phyloP scores from a whole-genome alignment of 108 stramenopile genomes.

The Pseudonitzschia delicatissima region DNA sequence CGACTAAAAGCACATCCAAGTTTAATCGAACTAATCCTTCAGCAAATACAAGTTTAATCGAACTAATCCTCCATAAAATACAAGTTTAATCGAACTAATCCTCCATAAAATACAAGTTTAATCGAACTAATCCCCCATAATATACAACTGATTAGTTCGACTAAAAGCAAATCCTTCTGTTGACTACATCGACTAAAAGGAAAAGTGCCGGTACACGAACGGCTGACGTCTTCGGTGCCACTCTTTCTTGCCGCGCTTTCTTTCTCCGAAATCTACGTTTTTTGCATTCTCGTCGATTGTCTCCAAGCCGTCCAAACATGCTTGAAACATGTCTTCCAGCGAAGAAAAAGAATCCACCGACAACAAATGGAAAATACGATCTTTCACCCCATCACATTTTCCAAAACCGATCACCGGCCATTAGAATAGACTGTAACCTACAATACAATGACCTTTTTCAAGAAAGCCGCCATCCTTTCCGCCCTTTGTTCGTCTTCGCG shows the following conservation, averaged over 20 bases:
- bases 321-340: neutral
- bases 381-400: neutral
- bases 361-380: neutral
- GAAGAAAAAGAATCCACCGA: neutral
- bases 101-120: too few species aligned
- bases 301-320: neutral
- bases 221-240: neutral
- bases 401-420: neutral
- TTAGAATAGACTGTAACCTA: neutral
- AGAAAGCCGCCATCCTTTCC: conserved; percentile 8
- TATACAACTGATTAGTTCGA: too few species aligned
- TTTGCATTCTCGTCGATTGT: neutral
- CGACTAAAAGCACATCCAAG: too few species aligned
- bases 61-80: too few species aligned
- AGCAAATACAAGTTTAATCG: too few species aligned
- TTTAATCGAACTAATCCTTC: too few species aligned
- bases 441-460: conserved; percentile 6
- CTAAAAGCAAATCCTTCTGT: too few species aligned
- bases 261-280: neutral
- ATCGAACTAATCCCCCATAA: too few species aligned
- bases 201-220: neutral
- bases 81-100: too few species aligned
- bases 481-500: conserved; percentile 1
- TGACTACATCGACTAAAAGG: too few species aligned
- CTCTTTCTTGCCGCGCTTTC: too few species aligned